Conservation (phyloP, 192 early-diverging fungal species). For the Irineochytrium annulatum region DNA sequence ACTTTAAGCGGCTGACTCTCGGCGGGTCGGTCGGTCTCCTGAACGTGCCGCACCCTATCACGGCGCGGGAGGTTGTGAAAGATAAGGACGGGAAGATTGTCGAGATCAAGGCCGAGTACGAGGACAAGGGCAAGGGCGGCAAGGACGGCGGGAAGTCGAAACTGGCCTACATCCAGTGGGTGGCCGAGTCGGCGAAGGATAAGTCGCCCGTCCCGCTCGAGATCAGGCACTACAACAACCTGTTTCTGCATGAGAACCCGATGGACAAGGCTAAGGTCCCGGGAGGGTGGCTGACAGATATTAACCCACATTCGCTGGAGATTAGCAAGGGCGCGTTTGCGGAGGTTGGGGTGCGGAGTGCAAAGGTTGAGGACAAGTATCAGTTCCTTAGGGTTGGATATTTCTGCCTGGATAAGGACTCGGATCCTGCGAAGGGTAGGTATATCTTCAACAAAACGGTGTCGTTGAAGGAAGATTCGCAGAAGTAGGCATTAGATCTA, state of each 20-base stretch:
- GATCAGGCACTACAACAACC: constrained; percentile 75
- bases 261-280: constrained; percentile 71
- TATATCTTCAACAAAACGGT: constrained; percentile 58
- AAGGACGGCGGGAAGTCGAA: constrained; percentile 68
- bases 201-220: constrained; percentile 82
- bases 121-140: constrained; percentile 45
- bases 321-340: constrained; percentile 67
- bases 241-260: constrained; percentile 91
- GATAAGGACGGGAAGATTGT: constrained; percentile 75
- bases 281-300: constrained; percentile 86
- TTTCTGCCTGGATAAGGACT: constrained; percentile 94
- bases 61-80: constrained; percentile 72
- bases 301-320: constrained; percentile 74
- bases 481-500: constrained; percentile 43
- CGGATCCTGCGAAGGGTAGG: constrained; percentile 55
- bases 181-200: constrained; percentile 79
- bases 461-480: constrained; percentile 47
- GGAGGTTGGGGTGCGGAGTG: constrained; percentile 77
- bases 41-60: constrained; percentile 82
- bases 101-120: constrained; percentile 79
- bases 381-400: constrained; percentile 97
- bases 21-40: constrained; percentile 94
- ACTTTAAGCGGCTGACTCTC: constrained; percentile 91
- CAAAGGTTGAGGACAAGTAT: constrained; percentile 82
- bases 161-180: constrained; percentile 99